phyloP scores from a whole-genome alignment of 352 stramenopile species.

The Globisporangium acanthophoron region DNA sequence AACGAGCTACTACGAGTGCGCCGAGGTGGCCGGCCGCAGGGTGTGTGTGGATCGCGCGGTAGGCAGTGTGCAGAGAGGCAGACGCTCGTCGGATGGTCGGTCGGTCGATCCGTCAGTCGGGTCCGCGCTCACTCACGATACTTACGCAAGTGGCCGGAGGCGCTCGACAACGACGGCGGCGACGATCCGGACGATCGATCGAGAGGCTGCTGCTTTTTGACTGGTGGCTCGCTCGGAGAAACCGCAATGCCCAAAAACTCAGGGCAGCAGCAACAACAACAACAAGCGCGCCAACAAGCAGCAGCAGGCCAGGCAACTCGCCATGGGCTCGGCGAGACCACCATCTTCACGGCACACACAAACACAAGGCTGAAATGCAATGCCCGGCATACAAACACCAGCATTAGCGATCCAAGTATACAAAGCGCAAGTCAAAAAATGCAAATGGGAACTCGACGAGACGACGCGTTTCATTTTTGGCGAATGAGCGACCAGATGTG shows the following conservation, averaged over 20 bases:
- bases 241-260: conserved; percentile 15
- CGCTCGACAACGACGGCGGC: not conserved
- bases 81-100: not conserved
- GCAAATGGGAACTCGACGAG: not conserved
- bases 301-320: too few species aligned
- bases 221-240: conserved; percentile 6
- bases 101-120: not conserved
- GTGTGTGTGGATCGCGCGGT: not conserved
- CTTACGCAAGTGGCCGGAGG: conserved; percentile 16
- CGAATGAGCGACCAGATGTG: too few species aligned
- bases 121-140: conserved; percentile 15
- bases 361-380: conserved; percentile 1
- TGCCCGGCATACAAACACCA: conserved; percentile 8
- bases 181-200: not conserved
- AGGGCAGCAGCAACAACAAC: not conserved
- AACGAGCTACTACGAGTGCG: not conserved
- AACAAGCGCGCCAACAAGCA: not conserved
- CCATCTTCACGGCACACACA: conserved; percentile 10
- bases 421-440: conserved; percentile 2
- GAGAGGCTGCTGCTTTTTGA: not conserved
- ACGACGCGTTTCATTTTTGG: not conserved
- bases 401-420: conserved; percentile 7
- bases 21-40: not conserved
- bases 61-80: not conserved
- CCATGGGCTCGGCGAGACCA: conserved; percentile 1